phyloP scores from a whole-genome alignment of 2,329 filamentous ascomycete genomes.

The Curvularia verruculosa region DNA sequence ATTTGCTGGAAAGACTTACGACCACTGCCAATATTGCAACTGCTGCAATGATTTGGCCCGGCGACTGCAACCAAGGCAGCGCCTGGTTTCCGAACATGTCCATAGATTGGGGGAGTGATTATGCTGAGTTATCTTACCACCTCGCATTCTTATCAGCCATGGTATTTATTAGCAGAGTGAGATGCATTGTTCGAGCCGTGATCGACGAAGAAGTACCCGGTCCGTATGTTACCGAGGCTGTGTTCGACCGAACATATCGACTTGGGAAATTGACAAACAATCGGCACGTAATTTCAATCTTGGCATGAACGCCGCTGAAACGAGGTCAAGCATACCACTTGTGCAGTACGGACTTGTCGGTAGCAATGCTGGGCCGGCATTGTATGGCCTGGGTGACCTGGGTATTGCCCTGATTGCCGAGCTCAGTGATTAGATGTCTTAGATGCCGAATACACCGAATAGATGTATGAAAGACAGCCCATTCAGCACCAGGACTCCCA shows the following conservation, averaged over 20 bases:
- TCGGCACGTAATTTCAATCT: neutral
- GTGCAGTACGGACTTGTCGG: neutral
- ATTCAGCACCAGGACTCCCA: neutral
- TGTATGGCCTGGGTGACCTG: too few relatives aligned
- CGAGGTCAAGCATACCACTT: neutral
- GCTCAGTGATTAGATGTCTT: neutral
- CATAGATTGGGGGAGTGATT: neutral
- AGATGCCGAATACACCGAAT: neutral
- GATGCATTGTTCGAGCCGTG: neutral
- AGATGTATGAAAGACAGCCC: neutral
- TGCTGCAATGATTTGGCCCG: neutral
- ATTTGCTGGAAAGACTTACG: neutral
- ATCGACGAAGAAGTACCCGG: neutral
- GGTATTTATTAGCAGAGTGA: neutral
- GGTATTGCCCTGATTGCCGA: neutral
- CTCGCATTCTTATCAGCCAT: neutral
- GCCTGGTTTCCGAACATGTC: neutral
- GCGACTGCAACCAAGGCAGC: neutral
- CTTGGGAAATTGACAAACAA: neutral
- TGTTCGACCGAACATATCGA: neutral
- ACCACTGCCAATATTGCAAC: slow-evolving; percentile 1
- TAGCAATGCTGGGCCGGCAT: neutral
- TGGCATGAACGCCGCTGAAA: neutral
- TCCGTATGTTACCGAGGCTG: slow-evolving; percentile 1
- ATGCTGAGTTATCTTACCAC: neutral